phyloP scores from a whole-genome alignment of 164 flowering plant species.

The Echeveria elegans region DNA sequence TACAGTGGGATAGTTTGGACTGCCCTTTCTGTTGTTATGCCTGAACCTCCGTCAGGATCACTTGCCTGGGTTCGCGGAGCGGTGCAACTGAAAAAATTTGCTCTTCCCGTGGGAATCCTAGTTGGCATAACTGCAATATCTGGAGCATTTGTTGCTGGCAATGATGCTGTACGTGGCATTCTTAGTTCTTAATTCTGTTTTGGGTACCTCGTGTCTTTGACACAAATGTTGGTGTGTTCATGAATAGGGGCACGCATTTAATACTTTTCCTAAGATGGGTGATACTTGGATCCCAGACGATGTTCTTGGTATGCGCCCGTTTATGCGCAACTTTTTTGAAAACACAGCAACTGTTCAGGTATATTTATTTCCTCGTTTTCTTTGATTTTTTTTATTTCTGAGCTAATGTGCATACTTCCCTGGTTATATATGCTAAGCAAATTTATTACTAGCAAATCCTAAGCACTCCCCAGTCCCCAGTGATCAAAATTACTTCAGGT shows the following conservation, averaged over 20 bases:
- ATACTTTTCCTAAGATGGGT: slow-evolving; percentile 99
- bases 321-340: slow-evolving; percentile 40
- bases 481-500: too few species aligned
- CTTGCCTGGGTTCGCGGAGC: slow-evolving; percentile 84
- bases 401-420: not conserved
- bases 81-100: slow-evolving; percentile 69
- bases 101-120: slow-evolving; percentile 68
- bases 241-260: slow-evolving; percentile 47
- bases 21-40: slow-evolving; percentile 92
- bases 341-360: slow-evolving; percentile 91
- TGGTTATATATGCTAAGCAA: not conserved
- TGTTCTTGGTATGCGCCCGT: slow-evolving; percentile 68
- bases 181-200: not conserved
- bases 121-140: slow-evolving; percentile 83
- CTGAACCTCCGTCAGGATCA: slow-evolving; percentile 86
- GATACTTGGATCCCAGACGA: slow-evolving; percentile 88
- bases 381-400: not conserved
- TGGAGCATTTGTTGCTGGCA: slow-evolving; percentile 98
- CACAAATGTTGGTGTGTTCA: not conserved
- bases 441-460: not conserved
- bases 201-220: not conserved
- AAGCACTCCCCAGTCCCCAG: not conserved
- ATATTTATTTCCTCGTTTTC: slow-evolving; percentile 8
- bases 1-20: slow-evolving; percentile 92
- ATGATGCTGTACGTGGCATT: slow-evolving; percentile 71